These are phyloP conservation scores for Xylaria venustula DNA, from an alignment of 495 filamentous ascomycete species.

Conservation along the genomic window DNA sequence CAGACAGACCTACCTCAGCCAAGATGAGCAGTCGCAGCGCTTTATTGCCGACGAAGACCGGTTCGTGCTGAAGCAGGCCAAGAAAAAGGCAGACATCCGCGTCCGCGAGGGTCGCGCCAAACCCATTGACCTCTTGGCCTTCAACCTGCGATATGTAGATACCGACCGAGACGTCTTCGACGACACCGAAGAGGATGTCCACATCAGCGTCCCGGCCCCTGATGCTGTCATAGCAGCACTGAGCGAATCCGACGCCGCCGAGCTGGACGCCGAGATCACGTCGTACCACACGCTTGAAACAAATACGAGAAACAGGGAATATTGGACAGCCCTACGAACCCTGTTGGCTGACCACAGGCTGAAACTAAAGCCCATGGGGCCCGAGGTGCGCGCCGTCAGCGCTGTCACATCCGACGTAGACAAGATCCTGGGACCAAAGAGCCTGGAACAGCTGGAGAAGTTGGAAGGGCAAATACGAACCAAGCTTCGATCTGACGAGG, in stretches of 20 bases:
- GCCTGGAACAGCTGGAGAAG: slow-evolving; percentile 77
- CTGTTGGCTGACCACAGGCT: slow-evolving; percentile 79
- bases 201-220: slow-evolving; percentile 76
- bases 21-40: slow-evolving; percentile 71
- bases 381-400: slow-evolving; percentile 70
- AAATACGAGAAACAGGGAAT: slow-evolving; percentile 74
- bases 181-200: slow-evolving; percentile 72
- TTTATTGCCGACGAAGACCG: slow-evolving; percentile 95
- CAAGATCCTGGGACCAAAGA: slow-evolving; percentile 78
- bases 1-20: slow-evolving; percentile 40
- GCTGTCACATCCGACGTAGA: slow-evolving; percentile 89
- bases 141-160: slow-evolving; percentile 85
- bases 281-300: slow-evolving; percentile 80
- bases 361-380: slow-evolving; percentile 56
- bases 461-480: slow-evolving; percentile 80
- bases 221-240: slow-evolving; percentile 79
- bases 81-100: slow-evolving; percentile 95
- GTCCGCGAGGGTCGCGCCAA: slow-evolving; percentile 91
- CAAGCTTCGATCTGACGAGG: slow-evolving; percentile 84
- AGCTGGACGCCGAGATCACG: slow-evolving; percentile 83
- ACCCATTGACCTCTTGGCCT: slow-evolving; percentile 93
- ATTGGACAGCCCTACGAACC: slow-evolving; percentile 87
- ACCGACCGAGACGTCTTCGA: slow-evolving; percentile 74
- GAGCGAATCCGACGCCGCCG: slow-evolving; percentile 64
- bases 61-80: slow-evolving; percentile 94